Evolutionary conservation across 1,284 basidiomycete species (phyloP), one percentile per base, ranked within the genome.

Genomic region (Rhodotorula sp.): DNA sequence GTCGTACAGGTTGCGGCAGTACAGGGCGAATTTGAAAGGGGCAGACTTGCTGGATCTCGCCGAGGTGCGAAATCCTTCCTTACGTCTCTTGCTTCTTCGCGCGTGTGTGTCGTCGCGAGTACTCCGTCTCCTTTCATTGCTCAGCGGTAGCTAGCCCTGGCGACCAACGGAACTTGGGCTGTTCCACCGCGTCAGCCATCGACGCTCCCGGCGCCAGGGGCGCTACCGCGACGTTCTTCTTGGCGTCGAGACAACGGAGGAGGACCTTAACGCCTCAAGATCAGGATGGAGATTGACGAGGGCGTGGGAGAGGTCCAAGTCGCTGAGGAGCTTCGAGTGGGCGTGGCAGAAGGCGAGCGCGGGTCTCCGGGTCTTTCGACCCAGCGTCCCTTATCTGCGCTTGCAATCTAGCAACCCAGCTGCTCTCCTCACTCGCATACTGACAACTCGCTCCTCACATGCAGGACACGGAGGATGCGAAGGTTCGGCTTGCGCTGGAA

Each of bases 231-330:
- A 47, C 47, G 31, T 59, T 75, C 66, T 28, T n/a, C 66, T 40
- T 34, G 67, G 67, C 31, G 53, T 61, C 6, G 65, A 65, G 31
- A 59, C 52, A 4, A 64, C 65, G 2, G 34, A 59, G 26, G 75
- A 70, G 3, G 76, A 77, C 56, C 60, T 74, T 26, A 74, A 44
- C 30, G 51, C 30, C 67, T 77, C 26, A 59, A 65, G 50, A 47
- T 65, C 54, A 64, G 61, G 57, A 77, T 77, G 76, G 67, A 69
- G 58, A 69, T 65, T 26, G 74, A 76, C 52, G 71, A 74, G 30
- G 76, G 76, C 44, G 69, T n/a, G 75, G 34, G 76, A 76, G 59
- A 76, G 47, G 66, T 75, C 51, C 75, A 77, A 51, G 67, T 58
- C 47, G 76, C 69, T 30, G 72, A 70, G 50, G 65, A 34, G 24